A percentile compares a stretch with the other conserved stretches of the same genome.
These are phyloP conservation scores for Vicia sativa DNA, from an alignment of 306 rosid genomes.

Conservation along the genomic window DNA sequence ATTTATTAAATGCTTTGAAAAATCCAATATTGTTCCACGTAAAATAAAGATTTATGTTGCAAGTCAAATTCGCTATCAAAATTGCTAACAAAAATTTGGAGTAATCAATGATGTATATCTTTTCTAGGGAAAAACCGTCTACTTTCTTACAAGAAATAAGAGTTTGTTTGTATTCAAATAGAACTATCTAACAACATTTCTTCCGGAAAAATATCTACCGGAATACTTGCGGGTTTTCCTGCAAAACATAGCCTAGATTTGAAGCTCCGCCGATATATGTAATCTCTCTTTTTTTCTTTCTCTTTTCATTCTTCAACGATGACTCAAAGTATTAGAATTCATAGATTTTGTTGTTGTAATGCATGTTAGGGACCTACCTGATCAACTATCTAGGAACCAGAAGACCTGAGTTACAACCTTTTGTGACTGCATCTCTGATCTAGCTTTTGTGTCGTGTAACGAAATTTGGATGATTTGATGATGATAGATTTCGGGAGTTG, in stretches of 20 bases:
- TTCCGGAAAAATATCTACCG: too few species aligned
- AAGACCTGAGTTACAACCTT: conserved; percentile 63
- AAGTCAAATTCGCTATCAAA: too few species aligned
- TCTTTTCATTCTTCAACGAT: not conserved
- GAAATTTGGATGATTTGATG: conserved; percentile 65
- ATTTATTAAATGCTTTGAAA: too few species aligned
- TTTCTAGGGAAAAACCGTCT: too few species aligned
- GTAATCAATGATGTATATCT: too few species aligned
- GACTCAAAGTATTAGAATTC: conserved; percentile 21
- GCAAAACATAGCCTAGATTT: conserved; percentile 57
- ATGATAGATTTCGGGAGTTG: conserved; percentile 54
- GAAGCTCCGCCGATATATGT: conserved; percentile 60
- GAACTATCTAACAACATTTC: too few species aligned
- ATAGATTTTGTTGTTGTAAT: conserved; percentile 16
- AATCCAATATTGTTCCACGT: too few species aligned
- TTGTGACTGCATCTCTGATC: conserved; percentile 58
- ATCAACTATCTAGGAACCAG: conserved; percentile 56
- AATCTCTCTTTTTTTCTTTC: not conserved
- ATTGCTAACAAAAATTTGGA: too few species aligned
- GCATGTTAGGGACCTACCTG: conserved; percentile 52
- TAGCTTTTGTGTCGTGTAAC: conserved; percentile 56
- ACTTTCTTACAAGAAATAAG: too few species aligned
- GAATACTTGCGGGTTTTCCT: too few species aligned
- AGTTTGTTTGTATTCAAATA: too few species aligned
- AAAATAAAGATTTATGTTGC: too few species aligned